phyloP scores from a whole-genome alignment of 192 early-diverging fungal genomes.

The Podila epigama region DNA sequence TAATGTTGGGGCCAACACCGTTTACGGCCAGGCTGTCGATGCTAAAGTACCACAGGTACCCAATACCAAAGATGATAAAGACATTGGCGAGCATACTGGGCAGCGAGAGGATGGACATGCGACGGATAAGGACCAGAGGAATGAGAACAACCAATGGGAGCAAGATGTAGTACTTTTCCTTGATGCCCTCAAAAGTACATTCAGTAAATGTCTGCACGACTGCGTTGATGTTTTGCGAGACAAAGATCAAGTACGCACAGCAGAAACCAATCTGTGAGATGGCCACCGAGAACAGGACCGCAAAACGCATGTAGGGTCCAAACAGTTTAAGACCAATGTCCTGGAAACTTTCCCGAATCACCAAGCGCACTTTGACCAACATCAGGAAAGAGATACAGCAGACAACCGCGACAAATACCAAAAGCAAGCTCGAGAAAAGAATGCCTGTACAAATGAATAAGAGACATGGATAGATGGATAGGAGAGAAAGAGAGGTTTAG shows the following conservation, averaged over 20 bases:
- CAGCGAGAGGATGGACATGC: slow-evolving; percentile 85
- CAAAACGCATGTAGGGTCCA: slow-evolving; percentile 65
- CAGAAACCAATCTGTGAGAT: slow-evolving; percentile 84
- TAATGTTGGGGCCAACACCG: slow-evolving; percentile 64
- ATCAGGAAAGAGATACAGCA: slow-evolving; percentile 71
- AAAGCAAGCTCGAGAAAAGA: slow-evolving; percentile 61
- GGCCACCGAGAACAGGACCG: slow-evolving; percentile 57
- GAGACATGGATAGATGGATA: slow-evolving; percentile 51
- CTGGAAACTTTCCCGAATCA: slow-evolving; percentile 69
- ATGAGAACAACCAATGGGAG: slow-evolving; percentile 79
- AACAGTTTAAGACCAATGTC: slow-evolving; percentile 72
- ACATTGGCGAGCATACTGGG: slow-evolving; percentile 88
- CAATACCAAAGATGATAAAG: slow-evolving; percentile 88
- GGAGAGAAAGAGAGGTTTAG: slow-evolving; percentile 37
- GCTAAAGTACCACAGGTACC: slow-evolving; percentile 82
- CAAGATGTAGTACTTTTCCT: slow-evolving; percentile 65
- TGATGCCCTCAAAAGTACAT: slow-evolving; percentile 66
- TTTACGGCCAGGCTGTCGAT: slow-evolving; percentile 70
- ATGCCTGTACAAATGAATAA: slow-evolving; percentile 64
- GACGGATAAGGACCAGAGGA: slow-evolving; percentile 88
- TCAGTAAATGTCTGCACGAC: slow-evolving; percentile 75
- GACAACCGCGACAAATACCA: slow-evolving; percentile 66
- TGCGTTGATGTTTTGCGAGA: slow-evolving; percentile 86
- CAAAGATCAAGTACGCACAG: slow-evolving; percentile 91
- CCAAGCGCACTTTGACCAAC: slow-evolving; percentile 67